Evolutionary conservation across 768 basidiomycete species (phyloP).

Genomic region (Mycena pura): DNA sequence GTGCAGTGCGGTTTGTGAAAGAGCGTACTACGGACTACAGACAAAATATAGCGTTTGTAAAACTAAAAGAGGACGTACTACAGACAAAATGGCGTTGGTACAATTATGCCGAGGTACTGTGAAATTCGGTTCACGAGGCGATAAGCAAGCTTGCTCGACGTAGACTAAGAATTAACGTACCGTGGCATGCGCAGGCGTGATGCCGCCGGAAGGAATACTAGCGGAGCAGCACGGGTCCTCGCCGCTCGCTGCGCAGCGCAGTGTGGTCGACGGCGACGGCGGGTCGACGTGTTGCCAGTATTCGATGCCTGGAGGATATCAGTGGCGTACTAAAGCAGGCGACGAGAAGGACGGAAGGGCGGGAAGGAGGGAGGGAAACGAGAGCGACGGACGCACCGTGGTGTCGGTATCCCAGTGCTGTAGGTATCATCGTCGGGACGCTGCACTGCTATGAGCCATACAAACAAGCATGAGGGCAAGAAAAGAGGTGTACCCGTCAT

Average conservation of each 20-base stretch:
- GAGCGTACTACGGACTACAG: not conserved
- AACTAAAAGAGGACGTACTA: not conserved
- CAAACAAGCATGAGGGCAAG: not conserved
- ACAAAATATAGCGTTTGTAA: not conserved
- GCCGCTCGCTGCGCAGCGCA: constrained; percentile 50
- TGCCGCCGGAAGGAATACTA: constrained; percentile 51
- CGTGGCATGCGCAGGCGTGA: constrained; percentile 53
- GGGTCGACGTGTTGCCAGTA: constrained; percentile 58
- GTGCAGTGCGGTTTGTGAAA: no score
- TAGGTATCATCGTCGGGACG: constrained; percentile 60
- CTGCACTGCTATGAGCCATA: constrained; percentile 31
- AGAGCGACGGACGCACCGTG: constrained; percentile 47
- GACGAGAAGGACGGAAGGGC: not conserved
- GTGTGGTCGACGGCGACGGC: constrained; percentile 45
- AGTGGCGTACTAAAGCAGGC: no score
- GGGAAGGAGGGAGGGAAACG: not conserved
- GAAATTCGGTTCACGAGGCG: not conserved
- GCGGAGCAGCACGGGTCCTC: constrained; percentile 59
- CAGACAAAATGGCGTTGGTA: constrained; percentile 18
- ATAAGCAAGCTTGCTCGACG: no score
- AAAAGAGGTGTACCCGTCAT: constrained; percentile 44
- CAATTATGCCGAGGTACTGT: constrained; percentile 20
- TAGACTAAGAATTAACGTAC: constrained; percentile 37
- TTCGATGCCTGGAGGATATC: constrained; percentile 46
- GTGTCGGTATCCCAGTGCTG: constrained; percentile 56